Conservation (phyloP, 208 protist species). For the Leishmania mexicana region DNA sequence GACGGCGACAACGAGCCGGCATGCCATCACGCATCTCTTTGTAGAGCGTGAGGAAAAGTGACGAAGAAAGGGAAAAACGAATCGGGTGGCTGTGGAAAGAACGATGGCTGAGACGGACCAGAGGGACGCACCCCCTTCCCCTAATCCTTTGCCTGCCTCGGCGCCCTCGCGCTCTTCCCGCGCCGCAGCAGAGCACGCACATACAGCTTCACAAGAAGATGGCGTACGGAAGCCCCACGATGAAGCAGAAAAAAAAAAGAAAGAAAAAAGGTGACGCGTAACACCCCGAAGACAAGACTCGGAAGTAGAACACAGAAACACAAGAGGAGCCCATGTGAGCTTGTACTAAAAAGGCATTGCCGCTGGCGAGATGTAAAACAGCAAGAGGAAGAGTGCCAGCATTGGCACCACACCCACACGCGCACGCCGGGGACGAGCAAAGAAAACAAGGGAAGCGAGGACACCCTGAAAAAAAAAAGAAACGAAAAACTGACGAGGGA, state of each 20-base stretch:
- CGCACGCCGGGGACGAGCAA: background rate
- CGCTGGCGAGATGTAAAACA: too few relatives aligned
- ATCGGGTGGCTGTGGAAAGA: background rate
- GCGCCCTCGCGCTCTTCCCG: background rate
- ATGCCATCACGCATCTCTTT: background rate
- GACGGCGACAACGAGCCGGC: background rate
- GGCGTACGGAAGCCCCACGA: too few relatives aligned
- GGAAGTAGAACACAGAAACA: too few relatives aligned
- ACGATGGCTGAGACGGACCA: background rate
- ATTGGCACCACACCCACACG: too few relatives aligned
- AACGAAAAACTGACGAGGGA: background rate
- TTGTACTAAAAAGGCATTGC: too few relatives aligned
- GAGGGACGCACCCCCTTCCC: background rate
- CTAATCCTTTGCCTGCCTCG: background rate
- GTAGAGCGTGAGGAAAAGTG: background rate
- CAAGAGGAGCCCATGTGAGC: too few relatives aligned
- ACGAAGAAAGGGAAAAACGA: background rate
- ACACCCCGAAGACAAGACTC: too few relatives aligned
- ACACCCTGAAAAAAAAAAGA: background rate
- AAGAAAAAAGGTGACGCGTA: too few relatives aligned
- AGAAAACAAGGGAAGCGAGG: background rate
- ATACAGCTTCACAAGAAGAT: background rate
- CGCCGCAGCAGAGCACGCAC: background rate
- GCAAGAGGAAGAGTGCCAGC: too few relatives aligned
- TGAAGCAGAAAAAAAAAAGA: too few relatives aligned